Conservation (phyloP, 75 land plant species). For the Selaginella moellendorffii region DNA sequence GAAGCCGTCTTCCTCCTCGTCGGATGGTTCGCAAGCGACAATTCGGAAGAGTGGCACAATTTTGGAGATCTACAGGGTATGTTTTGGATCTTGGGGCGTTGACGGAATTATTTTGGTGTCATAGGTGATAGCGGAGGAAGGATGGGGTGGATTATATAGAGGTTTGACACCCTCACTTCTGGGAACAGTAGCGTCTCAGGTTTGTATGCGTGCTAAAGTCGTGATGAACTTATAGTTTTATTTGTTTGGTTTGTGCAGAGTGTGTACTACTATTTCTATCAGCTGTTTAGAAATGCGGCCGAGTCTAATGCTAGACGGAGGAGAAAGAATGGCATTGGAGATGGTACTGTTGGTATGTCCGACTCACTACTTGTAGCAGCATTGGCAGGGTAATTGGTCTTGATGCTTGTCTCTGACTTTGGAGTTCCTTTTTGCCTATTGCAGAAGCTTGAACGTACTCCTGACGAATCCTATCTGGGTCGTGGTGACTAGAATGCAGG, state of each 20-base stretch:
- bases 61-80: slow-evolving; percentile 48
- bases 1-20: background rate
- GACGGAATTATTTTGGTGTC: background rate
- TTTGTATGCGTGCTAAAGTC: slow-evolving; percentile 2
- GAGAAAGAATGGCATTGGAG: slow-evolving; percentile 57
- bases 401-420: too few species aligned
- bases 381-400: slow-evolving; percentile 55
- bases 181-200: slow-evolving; percentile 95
- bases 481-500: slow-evolving; percentile 98
- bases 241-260: slow-evolving; percentile 41
- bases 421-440: too few species aligned
- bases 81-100: background rate
- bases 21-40: slow-evolving; percentile 10
- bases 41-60: slow-evolving; percentile 29
- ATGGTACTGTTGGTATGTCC: slow-evolving; percentile 94
- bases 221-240: background rate
- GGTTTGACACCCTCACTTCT: slow-evolving; percentile 75
- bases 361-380: slow-evolving; percentile 85
- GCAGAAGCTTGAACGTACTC: slow-evolving; percentile 85
- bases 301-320: slow-evolving; percentile 48
- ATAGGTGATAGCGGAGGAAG: slow-evolving; percentile 76
- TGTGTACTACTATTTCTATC: slow-evolving; percentile 97
- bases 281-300: slow-evolving; percentile 74
- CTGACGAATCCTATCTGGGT: slow-evolving; percentile 98
- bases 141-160: slow-evolving; percentile 80